Evolutionary conservation across 2,329 filamentous ascomycete genomes (phyloP).

Genomic region (Trichoderma simmonsii): DNA sequence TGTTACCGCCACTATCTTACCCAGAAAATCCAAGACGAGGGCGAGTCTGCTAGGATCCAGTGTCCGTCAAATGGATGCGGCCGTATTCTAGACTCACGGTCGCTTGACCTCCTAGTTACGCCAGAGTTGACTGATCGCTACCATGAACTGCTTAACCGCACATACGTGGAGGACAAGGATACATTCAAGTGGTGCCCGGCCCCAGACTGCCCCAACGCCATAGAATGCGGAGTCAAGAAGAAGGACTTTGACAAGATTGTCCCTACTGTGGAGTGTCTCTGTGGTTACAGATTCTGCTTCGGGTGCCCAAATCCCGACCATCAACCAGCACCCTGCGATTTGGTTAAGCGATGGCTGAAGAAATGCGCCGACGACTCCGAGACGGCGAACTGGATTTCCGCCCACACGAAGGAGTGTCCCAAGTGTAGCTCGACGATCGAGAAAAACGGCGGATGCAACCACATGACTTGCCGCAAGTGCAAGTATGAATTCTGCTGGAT

Average conservation of each 20-base stretch:
- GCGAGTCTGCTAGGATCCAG: conserved; percentile 90
- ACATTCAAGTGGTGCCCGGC: conserved; percentile 96
- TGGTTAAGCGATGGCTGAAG: conserved; percentile 95
- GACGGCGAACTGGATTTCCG: conserved; percentile 98
- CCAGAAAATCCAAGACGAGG: conserved; percentile 93
- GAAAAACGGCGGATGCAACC: conserved; percentile 97
- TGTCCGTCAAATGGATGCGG: conserved; percentile 87
- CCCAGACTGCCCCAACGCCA: conserved; percentile 91
- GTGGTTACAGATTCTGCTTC: conserved; percentile 89
- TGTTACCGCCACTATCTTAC: conserved; percentile 89
- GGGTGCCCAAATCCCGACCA: conserved; percentile 88
- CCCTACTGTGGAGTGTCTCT: conserved; percentile 82
- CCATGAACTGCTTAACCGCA: conserved; percentile 80
- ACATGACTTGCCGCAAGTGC: conserved; percentile 96
- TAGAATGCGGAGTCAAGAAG: conserved; percentile 85
- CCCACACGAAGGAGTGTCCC: conserved; percentile 97
- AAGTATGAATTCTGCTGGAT: conserved; percentile 99
- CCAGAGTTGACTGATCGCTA: conserved; percentile 62
- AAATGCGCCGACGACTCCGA: conserved; percentile 98
- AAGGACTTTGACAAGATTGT: conserved; percentile 82
- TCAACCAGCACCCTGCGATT: conserved; percentile 83
- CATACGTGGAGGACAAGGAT: conserved; percentile 96
- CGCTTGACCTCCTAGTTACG: conserved; percentile 72
- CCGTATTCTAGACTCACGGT: conserved; percentile 86
- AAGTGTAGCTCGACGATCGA: conserved; percentile 96